Base-by-base conservation (phyloP, 257 asterid genomes). In the Solanum dulcamara region DNA sequence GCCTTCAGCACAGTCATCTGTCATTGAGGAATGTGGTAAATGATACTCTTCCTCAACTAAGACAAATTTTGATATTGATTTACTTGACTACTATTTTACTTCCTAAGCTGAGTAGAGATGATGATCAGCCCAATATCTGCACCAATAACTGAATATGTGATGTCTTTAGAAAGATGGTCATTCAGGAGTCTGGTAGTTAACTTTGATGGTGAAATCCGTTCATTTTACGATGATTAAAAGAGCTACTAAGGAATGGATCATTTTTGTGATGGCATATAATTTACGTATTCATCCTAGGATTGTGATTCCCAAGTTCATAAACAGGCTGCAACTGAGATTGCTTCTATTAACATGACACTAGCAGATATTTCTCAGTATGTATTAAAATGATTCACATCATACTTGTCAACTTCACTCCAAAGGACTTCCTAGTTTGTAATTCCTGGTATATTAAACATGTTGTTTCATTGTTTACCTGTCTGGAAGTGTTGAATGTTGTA, bases 1-100 rank as follows among this genome's bases (percentile, higher is more conserved):
- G 97, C 83, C 87, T 96, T 88, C 93, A 92, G 86, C 99, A 94
- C 90, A 94, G 91, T 89, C 90, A 68, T 84, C 81, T 38, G 88
- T 91, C 99, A 57, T 79, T 94, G 89, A 90, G 83, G 84, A 93
- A 93, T 91, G 85, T 94, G 93, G 99, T 96, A 88, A 88, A 90
- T 83, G 57, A 40, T 84, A 71, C 68, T 81, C 67, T 81, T 55
- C 72, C 72, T 60, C 80, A 46, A 28, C 64, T 37, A 46, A 83
- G 59, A 83, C 51, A 66, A 79, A 48, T 48, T 28, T 44, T 24
- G 80, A 48, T 22, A 42, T 64, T 33, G 11, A 40, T 46, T 33
- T 83, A 51, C 30, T 77, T 79, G 60, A 15, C 2, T 46, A 44
- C 82, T 48, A 30, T 48, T 79, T 46, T 79, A 46, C 64, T 79